Base-by-base conservation (phyloP, 140 eudicot genomes). In the Erigeron philadelphicus region DNA sequence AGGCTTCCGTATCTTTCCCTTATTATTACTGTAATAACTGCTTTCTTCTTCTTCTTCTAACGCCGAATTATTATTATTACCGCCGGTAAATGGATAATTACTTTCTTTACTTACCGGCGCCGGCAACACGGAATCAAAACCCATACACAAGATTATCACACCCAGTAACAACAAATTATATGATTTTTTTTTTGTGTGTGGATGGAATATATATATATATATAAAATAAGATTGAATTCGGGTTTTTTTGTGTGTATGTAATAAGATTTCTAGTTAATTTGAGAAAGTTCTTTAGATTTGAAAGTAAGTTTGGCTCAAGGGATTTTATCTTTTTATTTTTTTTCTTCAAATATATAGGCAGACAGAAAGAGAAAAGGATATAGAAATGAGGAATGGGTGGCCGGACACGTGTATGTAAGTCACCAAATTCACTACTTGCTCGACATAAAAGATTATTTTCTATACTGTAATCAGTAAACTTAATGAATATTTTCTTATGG, bases 1-100 rank as follows among this genome's bases (percentile, higher is more conserved):
- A 35, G 81, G 81, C 65, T 77, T 77, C 17, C 81, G 78, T 57
- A 72, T 65, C 74, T 77, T 77, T 69, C 25, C 25, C 25, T 21
- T 21, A 21, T 65, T 72, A 71, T 13, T 64, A 53, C 57, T 50
- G 15, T 15, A 73, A 21, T 21, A 21, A 21, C 1, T 21, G 25
- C 25, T 21, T 21, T 21, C 25, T 21, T 21, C 7, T 11, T 76
- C 80, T 23, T 76, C 80, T 13, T 61, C 41, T 47, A 55, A 38
- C 25, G 61, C 15, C 66, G 71, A 35, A 54, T n/a, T 18, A 43
- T 64, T 67, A 54, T n/a, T 18, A 43, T 64, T 67, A 47, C 70
- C 80, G 53, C 56, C 68, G 70, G 62, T 42, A 13, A 18, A 23
- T 12, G 71, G 35, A 61, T 48, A 62, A 13, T 76, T 54, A 40